These are phyloP conservation scores for Cadophora sp. DNA, from an alignment of 2,329 filamentous ascomycete genomes.

Conservation along the genomic window DNA sequence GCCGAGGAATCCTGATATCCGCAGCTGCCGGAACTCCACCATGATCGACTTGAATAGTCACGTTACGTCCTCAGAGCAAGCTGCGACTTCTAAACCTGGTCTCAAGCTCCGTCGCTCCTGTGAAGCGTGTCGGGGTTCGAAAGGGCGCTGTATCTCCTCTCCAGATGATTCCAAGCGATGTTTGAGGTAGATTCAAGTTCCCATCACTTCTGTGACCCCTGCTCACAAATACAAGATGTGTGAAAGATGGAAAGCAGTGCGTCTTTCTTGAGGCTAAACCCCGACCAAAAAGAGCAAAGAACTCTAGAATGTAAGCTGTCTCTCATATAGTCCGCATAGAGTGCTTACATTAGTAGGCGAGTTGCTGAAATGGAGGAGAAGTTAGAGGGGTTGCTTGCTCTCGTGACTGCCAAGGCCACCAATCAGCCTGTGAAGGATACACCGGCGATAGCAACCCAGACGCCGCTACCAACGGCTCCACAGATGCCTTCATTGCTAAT, in stretches of 20 bases:
- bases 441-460: constrained; percentile 9
- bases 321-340: not conserved
- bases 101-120: constrained; percentile 46
- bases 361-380: constrained; percentile 46
- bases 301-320: constrained; percentile 42
- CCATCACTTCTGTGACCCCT: not conserved
- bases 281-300: constrained; percentile 55
- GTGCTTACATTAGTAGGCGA: constrained; percentile 31
- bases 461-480: not conserved
- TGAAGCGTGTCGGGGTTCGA: constrained; percentile 59
- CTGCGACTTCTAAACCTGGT: not conserved
- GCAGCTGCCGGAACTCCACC: not conserved
- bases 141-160: constrained; percentile 59
- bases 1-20: not conserved
- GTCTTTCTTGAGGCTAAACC: constrained; percentile 57
- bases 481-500: not conserved
- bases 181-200: constrained; percentile 52
- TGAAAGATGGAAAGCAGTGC: constrained; percentile 29
- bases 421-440: constrained; percentile 9
- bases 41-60: constrained; percentile 1
- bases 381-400: constrained; percentile 37
- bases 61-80: not conserved
- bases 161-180: constrained; percentile 54
- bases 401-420: constrained; percentile 22
- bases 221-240: constrained; percentile 24